Base-by-base conservation (phyloP, 352 stramenopile genomes). In the Pythium aphanidermatum region DNA sequence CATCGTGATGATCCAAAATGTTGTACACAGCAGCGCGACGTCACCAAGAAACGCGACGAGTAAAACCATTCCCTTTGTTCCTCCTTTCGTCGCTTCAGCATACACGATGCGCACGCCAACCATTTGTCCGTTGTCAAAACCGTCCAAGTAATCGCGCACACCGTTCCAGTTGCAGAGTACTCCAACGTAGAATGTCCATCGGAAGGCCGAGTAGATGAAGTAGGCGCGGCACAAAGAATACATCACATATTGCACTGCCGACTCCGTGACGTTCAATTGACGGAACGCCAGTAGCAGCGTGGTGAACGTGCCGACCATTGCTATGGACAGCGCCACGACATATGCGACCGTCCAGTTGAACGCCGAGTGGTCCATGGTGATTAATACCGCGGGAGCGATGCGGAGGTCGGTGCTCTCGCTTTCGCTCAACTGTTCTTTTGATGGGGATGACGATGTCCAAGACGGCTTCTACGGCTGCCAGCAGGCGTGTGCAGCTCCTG, bases 261-360 rank as follows among this genome's bases (percentile, higher is more conserved):
- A 86, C 24, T 76, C 63, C 34, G 50, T 29, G 16, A 74, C 58
- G 16, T 85, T 68, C 30, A 75, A 70, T 35, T 76, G 53, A 43
- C 80, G 72, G 63, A 88, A 88, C 20, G 76, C 73, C 12, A 85
- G 54, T 50, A 83, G 38, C 39, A 88, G 60, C 47, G 72, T 74
- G 20, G 45, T 49, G 30, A 67, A 48, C 36, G 72, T 75, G 25
- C 61, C 49, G 36, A 62, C 27, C 27, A 65, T 76, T 27, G 71
- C 70, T 42, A 74, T 30, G 23, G 46, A 63, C 31, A 84, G 50
- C 26, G 85, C 51, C 14, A 71, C 51, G 32, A 79, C 58, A 57
- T 85, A 88, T 17, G 66, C 63, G 36, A 80, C 37, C 46, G 71
- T 85, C 72, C 74, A 86, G 51, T 75, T 45, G 49, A 68, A 69